Evolutionary conservation across 331 rosid genomes (phyloP).

Genomic region (Quercus lobata): DNA sequence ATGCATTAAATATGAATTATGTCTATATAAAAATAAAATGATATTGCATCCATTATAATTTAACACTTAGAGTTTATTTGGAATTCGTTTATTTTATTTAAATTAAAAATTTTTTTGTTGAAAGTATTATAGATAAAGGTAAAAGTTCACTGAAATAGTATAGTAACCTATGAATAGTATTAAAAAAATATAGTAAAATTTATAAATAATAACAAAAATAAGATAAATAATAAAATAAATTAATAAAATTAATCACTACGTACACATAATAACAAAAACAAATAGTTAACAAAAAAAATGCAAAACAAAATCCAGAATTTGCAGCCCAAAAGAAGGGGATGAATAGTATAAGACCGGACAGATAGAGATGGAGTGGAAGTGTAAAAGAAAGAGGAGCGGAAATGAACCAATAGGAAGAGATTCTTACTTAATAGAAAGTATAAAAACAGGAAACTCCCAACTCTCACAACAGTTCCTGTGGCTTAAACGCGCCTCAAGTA

Average conservation of each 20-base stretch:
- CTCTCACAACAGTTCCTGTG: neutral
- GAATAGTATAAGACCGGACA: no score
- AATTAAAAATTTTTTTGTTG: rapidly evolving
- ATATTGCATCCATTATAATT: no score
- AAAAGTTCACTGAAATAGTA: rapidly evolving
- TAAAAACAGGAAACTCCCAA: neutral
- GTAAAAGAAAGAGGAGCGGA: conserved; percentile 8
- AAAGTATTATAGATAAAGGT: rapidly evolving
- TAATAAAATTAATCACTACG: rapidly evolving
- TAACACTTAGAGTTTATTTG: no score
- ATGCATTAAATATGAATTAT: no score
- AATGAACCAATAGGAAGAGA: neutral
- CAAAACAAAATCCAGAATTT: no score
- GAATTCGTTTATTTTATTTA: rapidly evolving
- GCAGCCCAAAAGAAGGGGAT: no score
- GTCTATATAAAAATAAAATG: no score
- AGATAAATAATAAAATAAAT: rapidly evolving
- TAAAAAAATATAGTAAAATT: rapidly evolving
- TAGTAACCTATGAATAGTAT: rapidly evolving
- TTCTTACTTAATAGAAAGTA: neutral
- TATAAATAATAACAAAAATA: no score
- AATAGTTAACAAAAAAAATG: no score
- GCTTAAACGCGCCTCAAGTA: neutral
- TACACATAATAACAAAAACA: no score
- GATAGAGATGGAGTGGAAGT: neutral